Percentiles rank a stretch among this genome's conserved stretches.
phyloP scores from a whole-genome alignment of 129 eudicot species.

The Glebionis coronaria region DNA sequence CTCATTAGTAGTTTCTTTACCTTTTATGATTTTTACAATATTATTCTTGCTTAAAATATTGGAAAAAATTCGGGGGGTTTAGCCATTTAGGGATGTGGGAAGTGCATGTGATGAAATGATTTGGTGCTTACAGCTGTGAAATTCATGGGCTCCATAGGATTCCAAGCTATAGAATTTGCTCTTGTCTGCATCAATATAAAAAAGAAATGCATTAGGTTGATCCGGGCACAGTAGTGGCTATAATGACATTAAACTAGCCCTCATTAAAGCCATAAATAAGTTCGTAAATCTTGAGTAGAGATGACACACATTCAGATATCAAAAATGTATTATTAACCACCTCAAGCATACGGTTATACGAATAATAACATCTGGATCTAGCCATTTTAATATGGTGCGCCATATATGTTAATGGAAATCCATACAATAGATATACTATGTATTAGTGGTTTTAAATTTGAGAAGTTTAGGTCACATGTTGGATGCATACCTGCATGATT shows the following conservation, averaged over 20 bases:
- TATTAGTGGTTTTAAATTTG: no score
- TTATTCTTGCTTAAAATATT: no score
- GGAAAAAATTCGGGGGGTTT: no score
- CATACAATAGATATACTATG: no score
- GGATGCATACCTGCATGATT: conserved; percentile 63
- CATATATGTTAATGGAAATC: no score
- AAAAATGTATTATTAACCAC: neutral
- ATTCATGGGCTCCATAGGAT: conserved; percentile 98
- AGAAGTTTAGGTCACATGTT: neutral
- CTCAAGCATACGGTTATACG: neutral
- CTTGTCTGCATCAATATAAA: conserved; percentile 51
- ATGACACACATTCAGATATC: neutral
- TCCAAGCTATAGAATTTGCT: conserved; percentile 94
- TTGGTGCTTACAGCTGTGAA: conserved; percentile 77
- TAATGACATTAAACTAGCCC: neutral
- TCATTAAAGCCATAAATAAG: neutral
- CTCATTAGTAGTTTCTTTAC: no score
- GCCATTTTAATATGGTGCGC: no score
- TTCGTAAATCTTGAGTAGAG: neutral
- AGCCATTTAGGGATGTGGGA: neutral
- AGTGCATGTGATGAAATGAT: neutral
- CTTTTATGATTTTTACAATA: no score
- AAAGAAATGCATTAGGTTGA: conserved; percentile 1
- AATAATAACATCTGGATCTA: neutral
- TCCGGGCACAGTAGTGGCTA: neutral